These are phyloP conservation scores for Sordaria brevicollis DNA, from an alignment of 495 filamentous ascomycete genomes.

Conservation along the genomic window DNA sequence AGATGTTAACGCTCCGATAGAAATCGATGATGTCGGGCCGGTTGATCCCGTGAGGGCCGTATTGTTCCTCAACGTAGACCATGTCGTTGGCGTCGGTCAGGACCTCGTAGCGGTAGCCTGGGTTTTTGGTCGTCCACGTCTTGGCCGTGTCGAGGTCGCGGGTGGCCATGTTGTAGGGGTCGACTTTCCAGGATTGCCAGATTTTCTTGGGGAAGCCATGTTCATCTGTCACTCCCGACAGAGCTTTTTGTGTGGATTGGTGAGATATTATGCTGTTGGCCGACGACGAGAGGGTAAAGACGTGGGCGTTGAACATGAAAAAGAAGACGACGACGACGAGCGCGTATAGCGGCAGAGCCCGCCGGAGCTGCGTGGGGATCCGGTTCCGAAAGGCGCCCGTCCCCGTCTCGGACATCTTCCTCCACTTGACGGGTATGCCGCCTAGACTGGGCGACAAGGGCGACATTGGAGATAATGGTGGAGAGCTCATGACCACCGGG, in stretches of 20 bases:
- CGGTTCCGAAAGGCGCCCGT: constrained; percentile 13
- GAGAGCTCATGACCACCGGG: constrained; percentile 7
- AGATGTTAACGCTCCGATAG: constrained; percentile 40
- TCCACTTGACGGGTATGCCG: constrained; percentile 10
- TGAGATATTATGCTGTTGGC: not conserved
- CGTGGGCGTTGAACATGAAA: constrained; percentile 26
- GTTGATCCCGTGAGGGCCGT: constrained; percentile 41
- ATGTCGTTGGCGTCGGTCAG: constrained; percentile 49
- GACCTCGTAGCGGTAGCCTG: constrained; percentile 48
- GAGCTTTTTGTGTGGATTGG: not conserved
- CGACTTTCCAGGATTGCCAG: constrained; percentile 57
- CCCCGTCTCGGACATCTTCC: constrained; percentile 1
- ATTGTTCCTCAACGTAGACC: constrained; percentile 45
- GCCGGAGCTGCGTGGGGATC: constrained; percentile 20
- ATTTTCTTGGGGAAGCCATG: constrained; percentile 27
- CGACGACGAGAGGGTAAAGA: constrained; percentile 6
- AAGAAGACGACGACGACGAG: constrained; percentile 19
- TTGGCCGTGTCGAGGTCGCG: constrained; percentile 38
- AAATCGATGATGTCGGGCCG: constrained; percentile 47
- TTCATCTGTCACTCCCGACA: not conserved
- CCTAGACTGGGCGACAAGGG: constrained; percentile 13
- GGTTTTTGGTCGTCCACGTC: constrained; percentile 50
- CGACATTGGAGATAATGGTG: constrained; percentile 13
- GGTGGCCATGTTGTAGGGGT: constrained; percentile 42
- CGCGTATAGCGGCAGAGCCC: constrained; percentile 17